Evolutionary conservation across 2,329 filamentous ascomycete species (phyloP).

Genomic region (Chalaropsis thielavioides): DNA sequence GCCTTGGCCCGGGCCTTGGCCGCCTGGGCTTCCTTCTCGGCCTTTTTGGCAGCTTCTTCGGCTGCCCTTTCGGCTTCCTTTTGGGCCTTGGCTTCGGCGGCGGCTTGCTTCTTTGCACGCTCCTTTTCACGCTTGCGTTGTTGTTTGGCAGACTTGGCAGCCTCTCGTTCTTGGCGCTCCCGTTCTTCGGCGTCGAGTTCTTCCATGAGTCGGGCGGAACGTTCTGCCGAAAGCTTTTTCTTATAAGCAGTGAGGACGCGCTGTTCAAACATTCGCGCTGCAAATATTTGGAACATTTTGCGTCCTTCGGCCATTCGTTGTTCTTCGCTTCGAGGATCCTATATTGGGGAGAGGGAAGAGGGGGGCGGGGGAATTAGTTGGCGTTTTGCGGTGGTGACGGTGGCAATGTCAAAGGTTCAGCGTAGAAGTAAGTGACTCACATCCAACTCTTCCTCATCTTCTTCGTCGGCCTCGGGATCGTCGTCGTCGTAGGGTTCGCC

Average conservation of each 20-base stretch:
- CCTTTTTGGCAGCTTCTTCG: slow-evolving; percentile 64
- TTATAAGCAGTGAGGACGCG: slow-evolving; percentile 92
- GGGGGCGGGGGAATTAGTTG: slow-evolving; percentile 29
- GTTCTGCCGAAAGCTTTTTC: slow-evolving; percentile 88
- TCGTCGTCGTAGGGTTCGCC: slow-evolving; percentile 38
- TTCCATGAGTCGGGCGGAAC: slow-evolving; percentile 77
- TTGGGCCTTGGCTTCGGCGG: slow-evolving; percentile 80
- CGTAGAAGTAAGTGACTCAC: slow-evolving; percentile 14
- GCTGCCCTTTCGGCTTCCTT: slow-evolving; percentile 81
- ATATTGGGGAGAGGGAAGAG: neutral
- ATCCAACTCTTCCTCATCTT: slow-evolving; percentile 17
- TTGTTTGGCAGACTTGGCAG: slow-evolving; percentile 85
- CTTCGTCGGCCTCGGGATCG: slow-evolving; percentile 37
- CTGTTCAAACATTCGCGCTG: slow-evolving; percentile 97
- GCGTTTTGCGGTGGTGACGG: neutral
- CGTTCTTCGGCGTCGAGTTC: slow-evolving; percentile 78
- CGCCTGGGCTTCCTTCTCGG: slow-evolving; percentile 60
- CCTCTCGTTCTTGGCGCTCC: slow-evolving; percentile 63
- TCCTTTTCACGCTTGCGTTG: slow-evolving; percentile 94
- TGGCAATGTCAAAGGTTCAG: too few species aligned
- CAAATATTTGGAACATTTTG: slow-evolving; percentile 98
- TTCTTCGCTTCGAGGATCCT: slow-evolving; percentile 96
- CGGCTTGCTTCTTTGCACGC: slow-evolving; percentile 69
- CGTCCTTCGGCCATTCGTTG: slow-evolving; percentile 98
- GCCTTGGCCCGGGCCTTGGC: slow-evolving; percentile 70